These are phyloP conservation scores for Wickerhamiella qilinensis DNA, from an alignment of 805 yeast species.

Conservation along the genomic window DNA sequence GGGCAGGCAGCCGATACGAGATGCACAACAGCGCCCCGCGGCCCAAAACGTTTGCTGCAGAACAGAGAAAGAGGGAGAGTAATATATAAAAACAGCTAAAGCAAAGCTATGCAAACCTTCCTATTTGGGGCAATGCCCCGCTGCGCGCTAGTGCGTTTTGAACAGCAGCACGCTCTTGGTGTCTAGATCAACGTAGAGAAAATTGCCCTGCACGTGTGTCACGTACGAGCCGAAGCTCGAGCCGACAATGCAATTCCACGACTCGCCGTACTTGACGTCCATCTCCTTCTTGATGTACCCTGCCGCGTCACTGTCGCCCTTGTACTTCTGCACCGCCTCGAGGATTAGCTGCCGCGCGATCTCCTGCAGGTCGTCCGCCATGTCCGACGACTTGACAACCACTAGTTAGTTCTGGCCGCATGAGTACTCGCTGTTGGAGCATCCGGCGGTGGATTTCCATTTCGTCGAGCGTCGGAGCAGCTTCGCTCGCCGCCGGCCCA, in stretches of 20 bases:
- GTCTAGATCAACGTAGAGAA: constrained; percentile 40
- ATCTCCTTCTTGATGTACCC: constrained; percentile 40
- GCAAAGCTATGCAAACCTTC: no score
- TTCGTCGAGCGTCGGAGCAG: no score
- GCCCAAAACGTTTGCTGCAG: no score
- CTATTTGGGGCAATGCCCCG: no score
- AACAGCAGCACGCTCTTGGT: constrained; percentile 27
- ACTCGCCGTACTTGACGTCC: constrained; percentile 37
- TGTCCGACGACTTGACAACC: constrained; percentile 13
- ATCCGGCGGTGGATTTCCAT: no score
- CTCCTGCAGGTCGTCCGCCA: constrained; percentile 13
- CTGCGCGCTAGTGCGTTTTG: constrained; percentile 27
- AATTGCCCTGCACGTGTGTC: constrained; percentile 39
- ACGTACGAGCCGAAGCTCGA: constrained; percentile 45
- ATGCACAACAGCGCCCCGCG: no score
- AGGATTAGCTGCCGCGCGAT: constrained; percentile 18
- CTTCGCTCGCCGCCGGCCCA: no score
- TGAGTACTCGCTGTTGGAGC: no score
- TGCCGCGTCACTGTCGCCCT: constrained; percentile 39
- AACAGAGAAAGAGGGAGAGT: no score
- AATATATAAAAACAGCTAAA: no score
- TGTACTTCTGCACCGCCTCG: constrained; percentile 30
- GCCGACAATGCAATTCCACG: constrained; percentile 54
- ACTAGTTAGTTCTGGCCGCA: no score
- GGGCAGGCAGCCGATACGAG: no score